Evolutionary conservation across 1,284 basidiomycete genomes (phyloP).

Genomic region (Anthracocystis panici-leucophaei): DNA sequence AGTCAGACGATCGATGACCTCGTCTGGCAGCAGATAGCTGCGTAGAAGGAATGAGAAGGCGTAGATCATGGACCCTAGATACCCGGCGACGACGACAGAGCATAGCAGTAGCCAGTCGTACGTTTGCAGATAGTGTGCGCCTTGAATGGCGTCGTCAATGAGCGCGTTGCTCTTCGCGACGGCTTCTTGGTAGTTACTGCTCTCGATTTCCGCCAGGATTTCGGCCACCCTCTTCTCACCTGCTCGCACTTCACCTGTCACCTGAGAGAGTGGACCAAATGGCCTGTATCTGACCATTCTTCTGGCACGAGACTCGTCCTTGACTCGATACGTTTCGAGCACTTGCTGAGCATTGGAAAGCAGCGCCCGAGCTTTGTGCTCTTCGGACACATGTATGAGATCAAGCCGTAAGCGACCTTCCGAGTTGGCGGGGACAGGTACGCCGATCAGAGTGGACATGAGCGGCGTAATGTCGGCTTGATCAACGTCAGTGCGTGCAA

Average conservation of each 20-base stretch:
- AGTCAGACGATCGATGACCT: background rate
- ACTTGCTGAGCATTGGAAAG: conserved; percentile 82
- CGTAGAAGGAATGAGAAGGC: conserved; percentile 62
- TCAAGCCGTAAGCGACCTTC: conserved; percentile 69
- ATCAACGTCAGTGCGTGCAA: conserved; percentile 74
- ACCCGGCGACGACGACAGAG: conserved; percentile 79
- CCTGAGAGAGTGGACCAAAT: conserved; percentile 24
- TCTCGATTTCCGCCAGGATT: conserved; percentile 69
- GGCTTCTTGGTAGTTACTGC: conserved; percentile 73
- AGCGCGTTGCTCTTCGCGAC: conserved; percentile 74
- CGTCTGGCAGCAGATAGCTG: conserved; percentile 43
- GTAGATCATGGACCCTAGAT: conserved; percentile 79
- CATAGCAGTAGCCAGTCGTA: conserved; percentile 83
- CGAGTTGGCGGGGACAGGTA: conserved; percentile 68
- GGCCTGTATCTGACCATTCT: conserved; percentile 57
- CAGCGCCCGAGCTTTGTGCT: conserved; percentile 74
- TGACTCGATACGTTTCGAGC: conserved; percentile 82
- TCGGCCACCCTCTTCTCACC: conserved; percentile 58
- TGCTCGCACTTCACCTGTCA: conserved; percentile 66
- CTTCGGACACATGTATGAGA: conserved; percentile 69
- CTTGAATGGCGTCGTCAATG: conserved; percentile 76
- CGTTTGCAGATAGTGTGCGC: conserved; percentile 84
- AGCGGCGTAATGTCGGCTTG: conserved; percentile 86
- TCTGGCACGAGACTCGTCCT: conserved; percentile 72
- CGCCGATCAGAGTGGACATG: conserved; percentile 73